These are phyloP conservation scores for Phaeoacremonium minimum DNA, from an alignment of 2,329 filamentous ascomycete genomes.

Conservation along the genomic window DNA sequence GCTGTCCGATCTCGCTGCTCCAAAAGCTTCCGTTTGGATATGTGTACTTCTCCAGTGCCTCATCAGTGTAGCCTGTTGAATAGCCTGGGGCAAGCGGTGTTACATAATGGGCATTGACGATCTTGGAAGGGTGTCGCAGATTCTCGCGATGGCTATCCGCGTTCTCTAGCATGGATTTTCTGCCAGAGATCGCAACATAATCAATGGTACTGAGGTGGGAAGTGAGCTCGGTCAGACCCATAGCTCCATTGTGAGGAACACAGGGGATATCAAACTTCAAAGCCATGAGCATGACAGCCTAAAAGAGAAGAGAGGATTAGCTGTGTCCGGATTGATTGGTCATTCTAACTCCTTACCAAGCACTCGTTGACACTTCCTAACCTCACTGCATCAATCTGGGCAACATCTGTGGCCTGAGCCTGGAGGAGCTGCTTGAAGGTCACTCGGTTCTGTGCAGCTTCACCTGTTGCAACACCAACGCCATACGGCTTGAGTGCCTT, in stretches of 20 bases:
- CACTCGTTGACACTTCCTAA: conserved; percentile 58
- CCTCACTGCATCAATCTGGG: conserved; percentile 65
- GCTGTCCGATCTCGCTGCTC: conserved; percentile 19
- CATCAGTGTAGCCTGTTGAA: conserved; percentile 22
- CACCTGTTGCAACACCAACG: conserved; percentile 66
- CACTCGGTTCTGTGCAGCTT: conserved; percentile 69
- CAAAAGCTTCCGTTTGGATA: conserved; percentile 24
- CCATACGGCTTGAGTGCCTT: conserved; percentile 55
- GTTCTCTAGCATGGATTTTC: conserved; percentile 18
- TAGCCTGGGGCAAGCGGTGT: conserved; percentile 19
- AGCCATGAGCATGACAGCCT: conserved; percentile 13
- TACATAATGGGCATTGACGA: conserved; percentile 19
- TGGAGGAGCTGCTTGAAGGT: conserved; percentile 69
- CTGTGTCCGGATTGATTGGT: background rate
- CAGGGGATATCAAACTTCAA: conserved; percentile 12
- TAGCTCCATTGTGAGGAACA: conserved; percentile 14
- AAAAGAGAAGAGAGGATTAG: background rate
- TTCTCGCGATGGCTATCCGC: conserved; percentile 20
- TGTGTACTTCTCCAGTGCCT: conserved; percentile 21
- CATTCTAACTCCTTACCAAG: conserved; percentile 2
- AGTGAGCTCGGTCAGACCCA: conserved; percentile 14
- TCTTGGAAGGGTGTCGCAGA: conserved; percentile 17
- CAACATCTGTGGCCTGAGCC: conserved; percentile 59
- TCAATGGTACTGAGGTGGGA: conserved; percentile 15
- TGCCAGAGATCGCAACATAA: conserved; percentile 16